These are phyloP conservation scores for Daucus carota DNA, from an alignment of 129 eudicot species.

Conservation along the genomic window DNA sequence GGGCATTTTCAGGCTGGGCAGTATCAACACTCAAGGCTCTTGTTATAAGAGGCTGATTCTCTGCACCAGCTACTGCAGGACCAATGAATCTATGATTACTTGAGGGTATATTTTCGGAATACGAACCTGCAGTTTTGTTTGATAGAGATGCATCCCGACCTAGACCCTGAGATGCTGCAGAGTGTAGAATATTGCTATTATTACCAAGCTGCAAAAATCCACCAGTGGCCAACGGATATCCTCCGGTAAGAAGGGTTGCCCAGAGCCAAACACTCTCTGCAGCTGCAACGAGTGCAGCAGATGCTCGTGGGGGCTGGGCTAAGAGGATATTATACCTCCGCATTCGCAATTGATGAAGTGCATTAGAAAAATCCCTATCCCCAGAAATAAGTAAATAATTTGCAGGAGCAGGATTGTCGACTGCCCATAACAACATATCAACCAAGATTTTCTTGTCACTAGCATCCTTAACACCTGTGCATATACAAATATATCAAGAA, in stretches of 20 bases:
- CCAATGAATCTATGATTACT: slow-evolving; percentile 6
- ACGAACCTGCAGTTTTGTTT: not conserved
- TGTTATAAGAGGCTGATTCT: slow-evolving; percentile 12
- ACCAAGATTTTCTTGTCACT: slow-evolving; percentile 40
- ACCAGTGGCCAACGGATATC: slow-evolving; percentile 12
- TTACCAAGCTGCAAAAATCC: slow-evolving; percentile 1
- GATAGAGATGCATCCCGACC: not conserved
- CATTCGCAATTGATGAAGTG: slow-evolving; percentile 33
- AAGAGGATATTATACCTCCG: slow-evolving; percentile 38
- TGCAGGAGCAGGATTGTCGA: slow-evolving; percentile 41
- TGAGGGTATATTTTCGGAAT: not conserved
- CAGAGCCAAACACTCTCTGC: slow-evolving; percentile 38
- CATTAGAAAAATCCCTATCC: slow-evolving; percentile 36
- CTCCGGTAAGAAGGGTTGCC: slow-evolving; percentile 27
- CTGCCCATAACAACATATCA: slow-evolving; percentile 44
- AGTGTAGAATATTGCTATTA: not conserved
- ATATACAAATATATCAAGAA: not conserved
- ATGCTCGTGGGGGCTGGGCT: slow-evolving; percentile 35
- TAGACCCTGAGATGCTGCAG: not conserved
- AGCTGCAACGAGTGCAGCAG: slow-evolving; percentile 32
- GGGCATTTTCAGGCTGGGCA: slow-evolving; percentile 9
- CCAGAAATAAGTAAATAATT: slow-evolving; percentile 37
- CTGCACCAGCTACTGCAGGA: slow-evolving; percentile 12
- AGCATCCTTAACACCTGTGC: slow-evolving; percentile 37
- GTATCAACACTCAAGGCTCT: slow-evolving; percentile 1